A percentile compares a stretch with the other conserved stretches of the same genome.
Evolutionary conservation across 176 grass and related monocot genomes (phyloP).

Genomic region (Luzula sylvatica): DNA sequence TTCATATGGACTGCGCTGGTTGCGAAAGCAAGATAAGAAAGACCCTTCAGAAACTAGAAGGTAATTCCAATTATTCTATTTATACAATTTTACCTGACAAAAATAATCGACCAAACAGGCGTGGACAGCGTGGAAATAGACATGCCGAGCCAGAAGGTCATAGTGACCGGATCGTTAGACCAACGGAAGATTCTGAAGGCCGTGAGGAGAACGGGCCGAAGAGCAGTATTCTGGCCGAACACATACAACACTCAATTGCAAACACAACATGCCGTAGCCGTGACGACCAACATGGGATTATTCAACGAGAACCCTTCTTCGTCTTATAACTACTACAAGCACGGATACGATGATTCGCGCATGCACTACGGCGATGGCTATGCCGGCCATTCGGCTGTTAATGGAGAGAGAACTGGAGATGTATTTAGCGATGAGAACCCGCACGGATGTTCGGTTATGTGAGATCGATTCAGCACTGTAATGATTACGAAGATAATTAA

Average conservation of each 20-base stretch:
- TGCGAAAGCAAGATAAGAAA: slow-evolving; percentile 91
- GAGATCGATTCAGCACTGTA: too few species aligned
- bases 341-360: slow-evolving; percentile 63
- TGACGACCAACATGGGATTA: neutral
- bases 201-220: slow-evolving; percentile 54
- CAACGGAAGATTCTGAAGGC: slow-evolving; percentile 90
- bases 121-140: slow-evolving; percentile 71
- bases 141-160: slow-evolving; percentile 83
- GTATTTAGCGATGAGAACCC: slow-evolving; percentile 88
- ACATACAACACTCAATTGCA: slow-evolving; percentile 25
- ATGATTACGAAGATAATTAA: too few species aligned
- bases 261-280: slow-evolving; percentile 22
- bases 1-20: slow-evolving; percentile 84
- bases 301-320: slow-evolving; percentile 26
- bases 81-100: neutral
- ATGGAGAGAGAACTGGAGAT: slow-evolving; percentile 39
- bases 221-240: slow-evolving; percentile 74
- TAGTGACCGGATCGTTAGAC: slow-evolving; percentile 63
- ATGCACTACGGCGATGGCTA: slow-evolving; percentile 33
- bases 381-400: slow-evolving; percentile 27
- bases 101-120: slow-evolving; percentile 20
- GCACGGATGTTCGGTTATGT: slow-evolving; percentile 57
- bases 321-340: slow-evolving; percentile 87
- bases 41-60: slow-evolving; percentile 46
- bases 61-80: slow-evolving; percentile 11